Evolutionary conservation across 1,284 basidiomycete genomes (phyloP).

Genomic region (Athelia sp.): DNA sequence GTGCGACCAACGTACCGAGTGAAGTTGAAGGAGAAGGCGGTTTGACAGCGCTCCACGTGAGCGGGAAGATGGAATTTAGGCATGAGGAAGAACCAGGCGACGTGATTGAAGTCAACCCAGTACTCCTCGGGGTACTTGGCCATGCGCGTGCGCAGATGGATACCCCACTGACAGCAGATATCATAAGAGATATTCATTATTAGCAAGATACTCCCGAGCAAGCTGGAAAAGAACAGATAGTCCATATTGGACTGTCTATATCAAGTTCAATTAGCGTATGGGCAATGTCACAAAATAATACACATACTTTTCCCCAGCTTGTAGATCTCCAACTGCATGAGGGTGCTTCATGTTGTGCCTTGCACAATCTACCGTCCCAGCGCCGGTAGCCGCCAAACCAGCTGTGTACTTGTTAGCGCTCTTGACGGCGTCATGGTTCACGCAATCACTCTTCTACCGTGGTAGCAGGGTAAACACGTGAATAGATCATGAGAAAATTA

Average conservation of each 20-base stretch:
- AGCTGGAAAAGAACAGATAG: conserved; percentile 19
- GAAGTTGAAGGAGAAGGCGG: conserved; percentile 22
- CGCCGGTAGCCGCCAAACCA: conserved; percentile 10
- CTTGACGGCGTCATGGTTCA: too few relatives aligned
- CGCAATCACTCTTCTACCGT: too few relatives aligned
- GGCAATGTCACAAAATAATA: background rate
- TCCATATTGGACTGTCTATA: conserved; percentile 28
- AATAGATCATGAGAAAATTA: too few relatives aligned
- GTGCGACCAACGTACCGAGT: conserved; percentile 20
- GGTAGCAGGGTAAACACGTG: too few relatives aligned
- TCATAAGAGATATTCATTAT: conserved; percentile 23
- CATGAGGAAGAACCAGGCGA: conserved; percentile 3
- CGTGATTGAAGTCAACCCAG: conserved; percentile 7
- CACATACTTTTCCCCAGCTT: background rate
- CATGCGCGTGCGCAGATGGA: conserved; percentile 13
- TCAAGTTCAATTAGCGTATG: background rate
- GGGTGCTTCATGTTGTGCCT: background rate
- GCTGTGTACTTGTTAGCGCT: too few relatives aligned
- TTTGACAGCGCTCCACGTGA: conserved; percentile 18
- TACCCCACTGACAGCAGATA: conserved; percentile 27
- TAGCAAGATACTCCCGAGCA: conserved; percentile 7
- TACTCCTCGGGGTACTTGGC: background rate
- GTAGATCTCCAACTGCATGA: background rate
- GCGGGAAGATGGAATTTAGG: conserved; percentile 29
- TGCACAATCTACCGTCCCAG: too few relatives aligned